phyloP scores from a whole-genome alignment of 2,329 filamentous ascomycete genomes.

The Sporothrix variecibatus region DNA sequence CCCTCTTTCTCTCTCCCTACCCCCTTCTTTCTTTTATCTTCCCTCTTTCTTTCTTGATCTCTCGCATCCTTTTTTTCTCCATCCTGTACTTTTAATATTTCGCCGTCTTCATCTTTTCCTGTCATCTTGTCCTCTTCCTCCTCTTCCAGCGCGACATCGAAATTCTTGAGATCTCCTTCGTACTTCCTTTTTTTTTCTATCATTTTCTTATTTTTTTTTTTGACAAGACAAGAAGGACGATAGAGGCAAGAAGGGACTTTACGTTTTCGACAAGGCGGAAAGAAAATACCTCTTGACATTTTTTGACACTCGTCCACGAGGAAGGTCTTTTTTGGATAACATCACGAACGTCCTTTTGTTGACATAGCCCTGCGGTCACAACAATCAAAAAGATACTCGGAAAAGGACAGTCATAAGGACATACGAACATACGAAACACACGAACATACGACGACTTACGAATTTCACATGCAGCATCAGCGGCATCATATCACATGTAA shows the following conservation, averaged over 20 bases:
- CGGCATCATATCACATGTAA: background rate
- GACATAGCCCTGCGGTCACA: background rate
- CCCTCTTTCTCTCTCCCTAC: background rate
- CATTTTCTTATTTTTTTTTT: background rate
- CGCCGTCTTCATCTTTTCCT: background rate
- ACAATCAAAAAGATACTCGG: background rate
- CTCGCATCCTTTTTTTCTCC: background rate
- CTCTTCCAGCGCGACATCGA: background rate
- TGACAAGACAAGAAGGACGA: too few relatives aligned
- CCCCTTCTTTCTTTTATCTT: background rate
- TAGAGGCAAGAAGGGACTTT: too few relatives aligned
- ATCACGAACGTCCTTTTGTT: background rate
- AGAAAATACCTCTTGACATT: background rate
- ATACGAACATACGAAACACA: background rate
- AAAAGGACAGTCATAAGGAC: background rate
- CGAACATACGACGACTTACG: background rate
- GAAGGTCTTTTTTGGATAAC: background rate
- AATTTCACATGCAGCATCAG: background rate
- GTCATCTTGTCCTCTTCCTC: background rate
- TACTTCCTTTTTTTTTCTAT: background rate
- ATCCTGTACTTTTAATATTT: background rate
- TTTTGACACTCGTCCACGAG: background rate
- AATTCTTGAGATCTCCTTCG: background rate
- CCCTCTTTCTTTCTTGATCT: background rate
- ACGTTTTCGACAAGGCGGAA: background rate